Conservation (phyloP, 495 filamentous ascomycete species). For the Schizothecium vesticola region DNA sequence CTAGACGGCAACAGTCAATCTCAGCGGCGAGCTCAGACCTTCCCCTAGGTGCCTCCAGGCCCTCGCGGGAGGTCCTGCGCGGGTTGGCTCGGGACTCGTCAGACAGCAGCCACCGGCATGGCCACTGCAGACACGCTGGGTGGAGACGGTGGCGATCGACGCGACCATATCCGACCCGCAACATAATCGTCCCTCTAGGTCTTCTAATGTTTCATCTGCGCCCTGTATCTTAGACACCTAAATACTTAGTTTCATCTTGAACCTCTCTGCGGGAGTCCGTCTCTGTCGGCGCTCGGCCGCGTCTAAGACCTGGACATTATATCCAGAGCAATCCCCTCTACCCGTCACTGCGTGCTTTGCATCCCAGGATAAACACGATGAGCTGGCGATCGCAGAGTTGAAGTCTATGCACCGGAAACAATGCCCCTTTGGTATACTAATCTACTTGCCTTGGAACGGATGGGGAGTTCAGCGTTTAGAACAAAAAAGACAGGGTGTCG, state of each 20-base stretch:
- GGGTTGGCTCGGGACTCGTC: too few species aligned
- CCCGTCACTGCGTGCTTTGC: constrained; percentile 33
- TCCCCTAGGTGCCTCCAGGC: too few species aligned
- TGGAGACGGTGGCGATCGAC: background rate
- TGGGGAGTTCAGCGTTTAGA: constrained; percentile 44
- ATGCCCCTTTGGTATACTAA: constrained; percentile 19
- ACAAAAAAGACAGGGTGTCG: constrained; percentile 46
- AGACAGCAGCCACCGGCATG: background rate
- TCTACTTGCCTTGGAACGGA: background rate
- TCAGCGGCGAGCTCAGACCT: too few species aligned
- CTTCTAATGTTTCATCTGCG: too few species aligned
- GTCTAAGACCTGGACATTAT: constrained; percentile 27
- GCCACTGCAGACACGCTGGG: background rate
- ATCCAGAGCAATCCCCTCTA: constrained; percentile 29
- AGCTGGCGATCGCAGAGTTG: constrained; percentile 29
- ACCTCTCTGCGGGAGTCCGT: too few species aligned
- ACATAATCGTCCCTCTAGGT: too few species aligned
- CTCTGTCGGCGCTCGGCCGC: constrained; percentile 7
- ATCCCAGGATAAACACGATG: constrained; percentile 37
- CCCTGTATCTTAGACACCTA: too few species aligned
- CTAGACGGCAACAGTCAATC: background rate
- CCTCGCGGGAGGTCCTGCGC: too few species aligned
- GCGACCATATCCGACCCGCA: background rate
- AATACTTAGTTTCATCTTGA: background rate
- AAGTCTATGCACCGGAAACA: constrained; percentile 17